Evolutionary conservation across 2,329 filamentous ascomycete species (phyloP).

Genomic region (Penicillium sp.): DNA sequence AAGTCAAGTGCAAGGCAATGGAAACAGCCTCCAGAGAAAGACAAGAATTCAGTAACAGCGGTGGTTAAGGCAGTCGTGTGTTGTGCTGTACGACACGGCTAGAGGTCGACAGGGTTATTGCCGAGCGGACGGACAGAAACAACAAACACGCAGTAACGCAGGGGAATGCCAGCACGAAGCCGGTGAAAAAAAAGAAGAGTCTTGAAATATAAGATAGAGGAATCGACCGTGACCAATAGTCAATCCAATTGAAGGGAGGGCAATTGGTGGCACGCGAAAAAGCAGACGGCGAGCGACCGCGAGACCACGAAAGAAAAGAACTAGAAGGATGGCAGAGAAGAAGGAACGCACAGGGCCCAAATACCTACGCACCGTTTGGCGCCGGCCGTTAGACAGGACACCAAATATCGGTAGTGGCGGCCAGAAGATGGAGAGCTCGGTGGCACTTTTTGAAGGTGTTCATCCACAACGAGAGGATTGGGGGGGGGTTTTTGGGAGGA

Average conservation of each 20-base stretch:
- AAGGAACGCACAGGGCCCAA: slow-evolving; percentile 28
- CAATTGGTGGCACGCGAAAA: neutral
- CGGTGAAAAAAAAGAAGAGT: neutral
- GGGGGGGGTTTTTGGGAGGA: slow-evolving; percentile 13
- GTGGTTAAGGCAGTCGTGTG: neutral
- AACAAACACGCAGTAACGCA: neutral
- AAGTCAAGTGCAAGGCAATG: neutral
- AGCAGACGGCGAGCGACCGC: slow-evolving; percentile 1
- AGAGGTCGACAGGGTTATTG: neutral
- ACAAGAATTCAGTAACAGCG: neutral
- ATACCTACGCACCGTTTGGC: slow-evolving; percentile 46
- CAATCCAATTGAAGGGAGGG: slow-evolving; percentile 1
- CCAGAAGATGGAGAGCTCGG: slow-evolving; percentile 34
- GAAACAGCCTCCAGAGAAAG: neutral
- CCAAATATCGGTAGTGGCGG: slow-evolving; percentile 44
- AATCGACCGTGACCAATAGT: neutral
- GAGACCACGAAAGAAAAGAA: slow-evolving; percentile 8
- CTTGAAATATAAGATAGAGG: neutral
- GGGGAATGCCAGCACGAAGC: neutral
- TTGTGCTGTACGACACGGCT: neutral
- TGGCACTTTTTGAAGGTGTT: slow-evolving; percentile 15
- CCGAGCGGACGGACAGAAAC: slow-evolving; percentile 3
- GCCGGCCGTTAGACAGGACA: slow-evolving; percentile 45
- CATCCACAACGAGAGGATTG: slow-evolving; percentile 17
- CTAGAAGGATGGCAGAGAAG: slow-evolving; percentile 11